phyloP scores from a whole-genome alignment of 768 basidiomycete species.

The Boletellus sp. region DNA sequence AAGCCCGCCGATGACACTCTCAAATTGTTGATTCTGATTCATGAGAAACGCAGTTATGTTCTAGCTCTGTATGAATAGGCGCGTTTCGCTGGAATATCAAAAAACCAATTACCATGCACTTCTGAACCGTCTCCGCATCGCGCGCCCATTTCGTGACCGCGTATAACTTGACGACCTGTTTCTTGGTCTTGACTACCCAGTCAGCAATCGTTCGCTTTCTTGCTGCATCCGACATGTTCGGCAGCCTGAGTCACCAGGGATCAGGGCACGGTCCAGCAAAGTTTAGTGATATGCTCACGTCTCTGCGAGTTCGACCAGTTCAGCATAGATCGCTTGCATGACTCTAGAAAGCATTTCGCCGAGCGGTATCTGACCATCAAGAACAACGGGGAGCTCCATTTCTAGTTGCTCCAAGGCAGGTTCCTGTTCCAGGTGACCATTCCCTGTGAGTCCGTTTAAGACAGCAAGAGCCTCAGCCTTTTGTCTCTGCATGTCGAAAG shows the following conservation, averaged over 20 bases:
- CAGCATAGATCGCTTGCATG: conserved; percentile 76
- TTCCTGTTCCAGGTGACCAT: conserved; percentile 37
- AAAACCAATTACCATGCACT: conserved; percentile 63
- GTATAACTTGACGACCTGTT: conserved; percentile 86
- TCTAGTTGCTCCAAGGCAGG: conserved; percentile 57
- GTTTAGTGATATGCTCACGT: conserved; percentile 50
- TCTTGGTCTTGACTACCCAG: conserved; percentile 87
- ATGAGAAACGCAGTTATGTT: conserved; percentile 86
- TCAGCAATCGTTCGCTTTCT: conserved; percentile 81
- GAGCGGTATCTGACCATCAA: conserved; percentile 70
- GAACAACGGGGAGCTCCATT: conserved; percentile 67
- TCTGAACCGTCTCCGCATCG: conserved; percentile 80
- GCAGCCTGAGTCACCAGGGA: conserved; percentile 46
- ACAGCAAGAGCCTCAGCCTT: conserved; percentile 29
- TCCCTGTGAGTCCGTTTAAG: conserved; percentile 27
- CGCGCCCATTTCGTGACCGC: conserved; percentile 85
- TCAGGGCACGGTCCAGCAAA: conserved; percentile 3
- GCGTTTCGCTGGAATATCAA: not conserved
- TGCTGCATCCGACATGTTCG: conserved; percentile 76
- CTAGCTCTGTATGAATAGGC: conserved; percentile 34
- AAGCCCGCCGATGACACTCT: conserved; percentile 59
- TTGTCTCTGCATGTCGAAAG: conserved; percentile 28
- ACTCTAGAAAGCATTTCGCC: conserved; percentile 74
- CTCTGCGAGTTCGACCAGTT: conserved; percentile 79
- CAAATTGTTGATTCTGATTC: conserved; percentile 83